Evolutionary conservation across 495 filamentous ascomycete genomes (phyloP), one percentile per base, ranked within the genome.

Genomic region (Collariella sp.): DNA sequence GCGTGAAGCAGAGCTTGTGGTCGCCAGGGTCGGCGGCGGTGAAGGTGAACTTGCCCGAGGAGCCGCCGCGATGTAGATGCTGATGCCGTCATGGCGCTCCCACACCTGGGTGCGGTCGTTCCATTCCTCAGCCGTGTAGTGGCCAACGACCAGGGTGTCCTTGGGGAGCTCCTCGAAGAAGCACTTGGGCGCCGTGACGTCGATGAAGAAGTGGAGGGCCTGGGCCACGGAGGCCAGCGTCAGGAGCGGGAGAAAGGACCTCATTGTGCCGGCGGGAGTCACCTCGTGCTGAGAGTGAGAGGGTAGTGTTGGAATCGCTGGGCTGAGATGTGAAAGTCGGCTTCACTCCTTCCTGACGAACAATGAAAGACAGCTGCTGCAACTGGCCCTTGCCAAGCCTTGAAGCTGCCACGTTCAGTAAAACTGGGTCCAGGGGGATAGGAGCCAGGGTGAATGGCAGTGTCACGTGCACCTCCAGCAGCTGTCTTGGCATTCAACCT

Each of bases 101-200:
- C 84, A 97, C 46, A 74, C 66, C 58, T 78, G 79, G 46, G 78
- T 69, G 52, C 82, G 69, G 29, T 81, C 72, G 69, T 91, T 83
- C 73, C 81, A 87, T 65, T 93, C 82, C 64, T 91, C 83, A 42
- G 89, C 89, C 22, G 76, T 80, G 77, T 87, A 98, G 70, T 90
- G 86, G 60, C 91, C 93, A 39, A 95, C 90, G 45, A 98, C 91
- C 13, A 98, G 73, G 2, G 93, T 98, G 73, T 96, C 94, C 75
- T 97, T 96, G 45, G 91, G 75, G 42, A 98, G 81, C 71, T 97
- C 94, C 76, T 98, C 93, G 73, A 86, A 96, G 83, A 98, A 97
- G 73, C 93, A 98, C 68, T 87, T 89, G 58, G 84, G 80, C 59
- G 76, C 74, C 15, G 81, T 79, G 59, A 85, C 86, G 64, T 97